Percentiles rank a stretch among this genome's conserved stretches.
These are phyloP conservation scores for Aspergillus ostianus DNA, from an alignment of 495 filamentous ascomycete species.

Conservation along the genomic window DNA sequence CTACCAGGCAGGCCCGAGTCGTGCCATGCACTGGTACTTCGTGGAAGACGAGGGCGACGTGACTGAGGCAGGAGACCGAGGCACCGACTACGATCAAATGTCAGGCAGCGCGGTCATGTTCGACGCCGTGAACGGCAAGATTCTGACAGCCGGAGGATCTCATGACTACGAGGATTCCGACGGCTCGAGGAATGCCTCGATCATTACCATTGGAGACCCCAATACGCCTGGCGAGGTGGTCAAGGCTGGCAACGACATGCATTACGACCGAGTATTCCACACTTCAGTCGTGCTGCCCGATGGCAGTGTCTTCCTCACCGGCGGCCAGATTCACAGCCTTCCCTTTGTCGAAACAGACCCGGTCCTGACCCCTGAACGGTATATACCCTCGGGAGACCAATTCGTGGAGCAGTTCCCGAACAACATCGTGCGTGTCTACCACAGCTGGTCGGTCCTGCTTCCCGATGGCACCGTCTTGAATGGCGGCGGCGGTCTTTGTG, in stretches of 20 bases:
- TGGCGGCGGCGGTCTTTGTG: conserved; percentile 58
- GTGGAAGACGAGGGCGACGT: conserved; percentile 39
- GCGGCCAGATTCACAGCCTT: conserved; percentile 47
- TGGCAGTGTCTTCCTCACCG: conserved; percentile 54
- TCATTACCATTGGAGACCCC: conserved; percentile 46
- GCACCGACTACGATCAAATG: conserved; percentile 51
- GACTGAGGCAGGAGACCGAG: conserved; percentile 29
- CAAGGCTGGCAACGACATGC: conserved; percentile 39
- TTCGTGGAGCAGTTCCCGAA: conserved; percentile 39
- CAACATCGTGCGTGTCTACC: conserved; percentile 53
- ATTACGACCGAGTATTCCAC: conserved; percentile 47
- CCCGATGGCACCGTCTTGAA: conserved; percentile 54
- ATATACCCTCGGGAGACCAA: conserved; percentile 40
- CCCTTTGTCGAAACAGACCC: conserved; percentile 50
- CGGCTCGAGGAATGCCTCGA: conserved; percentile 42
- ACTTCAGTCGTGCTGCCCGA: conserved; percentile 57
- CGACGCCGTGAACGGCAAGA: conserved; percentile 54
- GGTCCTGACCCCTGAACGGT: conserved; percentile 49
- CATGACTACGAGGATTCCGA: conserved; percentile 41
- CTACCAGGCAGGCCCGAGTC: conserved; percentile 58
- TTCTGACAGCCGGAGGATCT: conserved; percentile 52
- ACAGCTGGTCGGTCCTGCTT: conserved; percentile 54
- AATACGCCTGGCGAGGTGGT: conserved; percentile 24
- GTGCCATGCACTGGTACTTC: conserved; percentile 58
- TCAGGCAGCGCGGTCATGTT: conserved; percentile 55